Conservation (phyloP, 2,329 filamentous ascomycete species). For the Clonostachys sp. region DNA sequence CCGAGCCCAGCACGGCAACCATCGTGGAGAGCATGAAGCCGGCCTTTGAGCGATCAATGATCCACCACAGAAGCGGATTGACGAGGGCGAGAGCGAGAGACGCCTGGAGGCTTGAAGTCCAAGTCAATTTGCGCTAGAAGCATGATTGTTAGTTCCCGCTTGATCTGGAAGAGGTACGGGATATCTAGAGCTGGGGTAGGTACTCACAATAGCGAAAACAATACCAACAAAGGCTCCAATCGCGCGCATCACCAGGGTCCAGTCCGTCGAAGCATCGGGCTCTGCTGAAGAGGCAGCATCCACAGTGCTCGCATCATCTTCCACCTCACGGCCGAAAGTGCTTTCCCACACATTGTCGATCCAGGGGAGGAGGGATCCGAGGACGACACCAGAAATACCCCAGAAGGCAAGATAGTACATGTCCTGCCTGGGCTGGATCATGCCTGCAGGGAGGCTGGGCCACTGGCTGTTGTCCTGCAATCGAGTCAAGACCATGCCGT, state of each 20-base stretch:
- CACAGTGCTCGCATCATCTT: constrained; percentile 15
- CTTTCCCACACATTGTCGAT: constrained; percentile 73
- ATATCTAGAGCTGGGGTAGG: not conserved
- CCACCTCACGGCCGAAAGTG: constrained; percentile 30
- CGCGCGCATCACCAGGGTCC: constrained; percentile 60
- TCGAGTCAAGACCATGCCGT: constrained; percentile 76
- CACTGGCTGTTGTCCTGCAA: constrained; percentile 60
- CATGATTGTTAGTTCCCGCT: constrained; percentile 24
- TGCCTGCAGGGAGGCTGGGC: constrained; percentile 48
- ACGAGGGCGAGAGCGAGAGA: constrained; percentile 84
- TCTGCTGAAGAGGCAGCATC: constrained; percentile 8
- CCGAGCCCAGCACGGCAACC: constrained; percentile 71
- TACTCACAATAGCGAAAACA: constrained; percentile 70
- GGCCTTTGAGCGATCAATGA: constrained; percentile 84
- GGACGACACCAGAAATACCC: constrained; percentile 71
- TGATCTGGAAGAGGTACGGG: not conserved
- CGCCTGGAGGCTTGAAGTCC: constrained; percentile 92
- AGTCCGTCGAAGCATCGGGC: constrained; percentile 54
- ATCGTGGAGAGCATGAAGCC: constrained; percentile 76
- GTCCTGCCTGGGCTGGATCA: constrained; percentile 35
- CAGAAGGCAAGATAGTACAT: constrained; percentile 75
- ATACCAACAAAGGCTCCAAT: constrained; percentile 59
- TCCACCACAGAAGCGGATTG: constrained; percentile 93
- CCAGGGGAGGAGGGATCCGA: constrained; percentile 80
- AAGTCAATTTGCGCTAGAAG: constrained; percentile 70